Evolutionary conservation across 371 early-diverging fungal species (phyloP), one percentile per base, ranked within the genome.

Genomic region (Haplosporangium sp.): DNA sequence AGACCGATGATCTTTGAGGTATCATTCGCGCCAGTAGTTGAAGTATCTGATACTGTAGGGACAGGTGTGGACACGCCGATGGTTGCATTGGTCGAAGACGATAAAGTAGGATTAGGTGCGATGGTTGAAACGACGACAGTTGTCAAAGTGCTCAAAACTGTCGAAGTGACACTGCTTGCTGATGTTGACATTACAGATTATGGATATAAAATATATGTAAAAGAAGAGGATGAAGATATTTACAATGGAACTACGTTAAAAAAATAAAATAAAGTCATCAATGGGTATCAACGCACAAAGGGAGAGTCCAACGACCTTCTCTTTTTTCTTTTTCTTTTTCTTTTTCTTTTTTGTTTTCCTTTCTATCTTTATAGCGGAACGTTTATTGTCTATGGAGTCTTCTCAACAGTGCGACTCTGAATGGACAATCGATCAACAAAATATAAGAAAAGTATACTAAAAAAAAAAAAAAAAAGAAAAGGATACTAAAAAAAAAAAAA

Each of bases 1-100:
- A 96, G 88, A 44, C 97, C 97, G 50, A 96, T 91, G 61, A 92
- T 86, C 81, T 96, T 96, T 65, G 94, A 92, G 56, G 85, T 52
- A 11, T 63, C 57, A n/a, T 42, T 47, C 6, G 34, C n/a, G 0
- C 56, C 15, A 17, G 19, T 53, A 11, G 17, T 63, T 53, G 66
- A 37, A n/a, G 42, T 39, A 9, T 19, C 3, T 19, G 27, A 10
- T 3, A 15, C 10, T 15, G 45, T 45, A 10, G 45, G 10, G 9
- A 15, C 10, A 10, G 45, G 15, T 17, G 61, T 27, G 4, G 50
- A 59, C n/a, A 9, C 34, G 1, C 39, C 47, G 48, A 63, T 8
- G 20, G 70, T 27, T 9, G 19, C 38, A 59, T 58, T 57, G 34
- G 35, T 45, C 2, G 64, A 34, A 7, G 52, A 3, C 19, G 61